Percentiles rank a stretch among this genome's conserved stretches.
Conservation (phyloP, 164 flowering plant genomes). For the Chimonanthus praecox region DNA sequence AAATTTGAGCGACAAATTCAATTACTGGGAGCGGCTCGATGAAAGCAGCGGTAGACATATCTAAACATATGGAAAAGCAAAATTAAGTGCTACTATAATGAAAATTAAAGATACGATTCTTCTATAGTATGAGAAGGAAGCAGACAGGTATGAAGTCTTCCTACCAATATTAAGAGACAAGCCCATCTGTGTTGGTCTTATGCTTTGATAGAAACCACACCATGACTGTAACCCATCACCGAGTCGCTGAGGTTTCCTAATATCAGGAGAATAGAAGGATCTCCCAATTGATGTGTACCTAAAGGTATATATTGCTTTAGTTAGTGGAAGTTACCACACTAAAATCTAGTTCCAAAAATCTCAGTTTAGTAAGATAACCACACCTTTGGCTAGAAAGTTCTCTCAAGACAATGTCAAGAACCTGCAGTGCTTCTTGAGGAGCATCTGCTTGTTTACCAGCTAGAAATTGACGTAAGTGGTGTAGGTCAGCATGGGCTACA, state of each 20-base stretch:
- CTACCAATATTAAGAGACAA: conserved; percentile 75
- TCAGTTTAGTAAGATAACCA: background rate
- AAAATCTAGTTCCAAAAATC: background rate
- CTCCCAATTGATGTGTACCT: conserved; percentile 49
- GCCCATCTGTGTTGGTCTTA: conserved; percentile 79
- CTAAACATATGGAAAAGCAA: conserved; percentile 20
- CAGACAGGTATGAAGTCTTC: background rate
- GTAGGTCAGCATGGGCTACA: conserved; percentile 34
- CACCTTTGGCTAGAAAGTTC: conserved; percentile 41
- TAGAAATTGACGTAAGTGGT: conserved; percentile 34
- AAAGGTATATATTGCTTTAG: background rate
- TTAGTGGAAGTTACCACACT: background rate
- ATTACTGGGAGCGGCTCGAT: conserved; percentile 72
- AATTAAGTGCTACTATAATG: background rate
- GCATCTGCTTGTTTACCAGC: conserved; percentile 41
- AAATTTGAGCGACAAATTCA: conserved; percentile 60
- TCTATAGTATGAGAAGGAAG: background rate
- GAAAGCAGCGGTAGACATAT: conserved; percentile 66
- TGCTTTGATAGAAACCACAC: conserved; percentile 78
- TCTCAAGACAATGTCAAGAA: conserved; percentile 45
- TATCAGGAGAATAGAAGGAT: conserved; percentile 46
- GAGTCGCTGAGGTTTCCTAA: conserved; percentile 36
- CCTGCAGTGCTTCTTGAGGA: conserved; percentile 40
- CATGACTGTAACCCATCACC: conserved; percentile 65
- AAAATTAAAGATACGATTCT: background rate